Evolutionary conservation across 2,329 filamentous ascomycete species (phyloP).

Genomic region (Zymoseptoria crescenta): DNA sequence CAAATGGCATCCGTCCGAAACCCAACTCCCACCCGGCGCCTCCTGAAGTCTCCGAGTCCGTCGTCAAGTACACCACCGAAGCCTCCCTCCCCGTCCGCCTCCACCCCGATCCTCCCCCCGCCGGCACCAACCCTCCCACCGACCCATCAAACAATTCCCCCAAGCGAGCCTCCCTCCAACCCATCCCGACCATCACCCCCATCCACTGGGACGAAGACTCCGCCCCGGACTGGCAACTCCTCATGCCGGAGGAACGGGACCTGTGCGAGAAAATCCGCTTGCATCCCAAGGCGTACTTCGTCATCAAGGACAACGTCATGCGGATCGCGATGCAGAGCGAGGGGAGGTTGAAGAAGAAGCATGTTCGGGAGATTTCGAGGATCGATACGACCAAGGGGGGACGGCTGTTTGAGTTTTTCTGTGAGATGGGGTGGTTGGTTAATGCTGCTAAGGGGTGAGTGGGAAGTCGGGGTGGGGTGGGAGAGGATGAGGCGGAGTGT

Average conservation of each 20-base stretch:
- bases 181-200: constrained; percentile 47
- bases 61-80: constrained; percentile 27
- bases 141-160: constrained; percentile 12
- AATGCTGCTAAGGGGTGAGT: constrained; percentile 49
- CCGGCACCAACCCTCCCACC: constrained; percentile 28
- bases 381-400: constrained; percentile 80
- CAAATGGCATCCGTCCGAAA: constrained; percentile 22
- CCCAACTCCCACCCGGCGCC: constrained; percentile 12
- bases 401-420: constrained; percentile 88
- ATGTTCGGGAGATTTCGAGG: constrained; percentile 75
- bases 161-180: constrained; percentile 21
- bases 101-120: constrained; percentile 5
- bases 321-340: constrained; percentile 85
- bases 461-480: too few species aligned
- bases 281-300: constrained; percentile 88
- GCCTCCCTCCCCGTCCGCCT: constrained; percentile 27
- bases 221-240: constrained; percentile 73
- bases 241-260: constrained; percentile 76
- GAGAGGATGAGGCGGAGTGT: too few species aligned
- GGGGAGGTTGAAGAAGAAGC: constrained; percentile 86
- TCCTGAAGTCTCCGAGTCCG: constrained; percentile 23
- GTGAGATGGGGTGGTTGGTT: constrained; percentile 77
- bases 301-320: constrained; percentile 87
- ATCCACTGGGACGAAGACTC: constrained; percentile 66
- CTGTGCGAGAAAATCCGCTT: constrained; percentile 77